Base-by-base conservation (phyloP, 805 yeast species). In the Alloascoidea hylecoeti region DNA sequence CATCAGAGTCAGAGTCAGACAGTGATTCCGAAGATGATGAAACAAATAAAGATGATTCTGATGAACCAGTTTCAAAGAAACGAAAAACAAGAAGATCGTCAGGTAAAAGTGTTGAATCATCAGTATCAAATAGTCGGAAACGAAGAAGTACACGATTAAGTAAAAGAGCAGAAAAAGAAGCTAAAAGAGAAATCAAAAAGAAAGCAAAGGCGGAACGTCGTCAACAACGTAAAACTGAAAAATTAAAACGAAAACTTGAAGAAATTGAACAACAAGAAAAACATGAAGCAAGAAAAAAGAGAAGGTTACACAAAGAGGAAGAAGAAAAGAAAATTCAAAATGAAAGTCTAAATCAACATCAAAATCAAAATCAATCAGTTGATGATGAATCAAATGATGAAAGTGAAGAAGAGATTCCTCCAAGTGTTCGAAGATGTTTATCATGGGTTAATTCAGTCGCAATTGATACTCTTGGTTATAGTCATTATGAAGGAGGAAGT, bases 381-480 rank as follows among this genome's bases (percentile, higher is more conserved):
- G 30, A 23, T 9, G 30, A 9, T 9, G 30, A 23, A 23, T 9
- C n/a, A 23, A n/a, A n/a, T n/a, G 30, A 23, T 9, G 30, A 23
- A 23, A n/a, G n/a, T 23, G 30, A 23, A n/a, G n/a, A 9, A 9
- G 30, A 23, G 9, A 9, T 56, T 12, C 64, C 66, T 16, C 57
- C 66, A 38, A 72, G 63, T 41, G 48, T 58, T 37, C 57, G 60
- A 15, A 54, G 76, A 38, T 72, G 74, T 19, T 49, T 64, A 2
- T 73, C 70, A 40, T 77, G 84, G 83, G 75, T 73, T 17, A 77
- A 77, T 47, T 64, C 73, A 5, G 56, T 63, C 14, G 81, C 83
- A 1, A 44, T 66, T 13, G 78, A 72, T 9, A 51, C 53, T 33
- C 55, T 63, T 13, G 81, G 74, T 3, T 62, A 64, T 42, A 56